Base-by-base conservation (phyloP, 1,139 yeast species). In the Geotrichum reessii region DNA sequence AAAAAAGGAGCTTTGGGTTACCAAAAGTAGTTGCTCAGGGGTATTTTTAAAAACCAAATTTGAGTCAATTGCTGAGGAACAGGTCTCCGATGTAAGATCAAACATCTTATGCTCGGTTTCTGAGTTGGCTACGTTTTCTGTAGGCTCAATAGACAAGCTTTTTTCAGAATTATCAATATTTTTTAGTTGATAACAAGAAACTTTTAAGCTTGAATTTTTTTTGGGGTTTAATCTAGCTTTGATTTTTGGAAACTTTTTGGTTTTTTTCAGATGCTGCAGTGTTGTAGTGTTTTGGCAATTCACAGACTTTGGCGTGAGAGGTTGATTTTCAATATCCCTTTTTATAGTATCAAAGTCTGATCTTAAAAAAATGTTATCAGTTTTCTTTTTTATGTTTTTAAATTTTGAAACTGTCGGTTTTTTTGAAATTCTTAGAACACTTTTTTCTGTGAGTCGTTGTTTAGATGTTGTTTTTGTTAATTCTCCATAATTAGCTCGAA, bases 401-500 rank as follows among this genome's bases (percentile, higher is more conserved):
- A n/a, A 14, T n/a, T 12, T 17, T n/a, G 9, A n/a, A 37, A 7
- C 8, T 4, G 44, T 8, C 14, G 44, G 8, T 37, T 12, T 37
- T 19, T 37, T 37, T 14, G 5, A 9, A 9, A 5, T 37, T 12
- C 1, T 37, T 37, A n/a, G 17, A 19, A 8, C 8, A 17, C 6
- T 37, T n/a, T 37, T 37, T n/a, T 37, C 7, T 37, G 7, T n/a
- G n/a, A 37, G n/a, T 1, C 21, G 44, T 37, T 37, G 14, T 17
- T 37, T 17, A 37, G 21, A 9, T 14, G 44, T 17, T 3, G 3
- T 14, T 37, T 37, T 37, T n/a, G 7, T 19, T 9, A 19, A 9
- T 3, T n/a, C 44, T 14, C 44, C 17, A 6, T 14, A 17, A 37
- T n/a, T n/a, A 5, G 63, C 56, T 22, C 68, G 60, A 58, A 78